Percentiles rank a stretch among this genome's conserved stretches.
These are phyloP conservation scores for Chaetomiaceae sp. DNA, from an alignment of 2,329 filamentous ascomycete species.

Conservation along the genomic window DNA sequence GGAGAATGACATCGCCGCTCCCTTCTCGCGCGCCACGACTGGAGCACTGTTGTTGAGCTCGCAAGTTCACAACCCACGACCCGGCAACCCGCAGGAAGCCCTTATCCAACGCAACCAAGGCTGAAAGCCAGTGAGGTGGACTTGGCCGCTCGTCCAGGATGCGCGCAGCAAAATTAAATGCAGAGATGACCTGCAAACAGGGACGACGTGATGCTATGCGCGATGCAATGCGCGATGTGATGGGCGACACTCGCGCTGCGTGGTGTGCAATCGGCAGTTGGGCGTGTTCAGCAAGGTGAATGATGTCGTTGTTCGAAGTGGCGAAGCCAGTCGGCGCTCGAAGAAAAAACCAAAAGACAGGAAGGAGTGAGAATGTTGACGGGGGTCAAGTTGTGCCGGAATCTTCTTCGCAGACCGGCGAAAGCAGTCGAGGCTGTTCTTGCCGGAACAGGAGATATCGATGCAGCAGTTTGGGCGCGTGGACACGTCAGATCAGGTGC, in stretches of 20 bases:
- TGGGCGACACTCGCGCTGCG: neutral
- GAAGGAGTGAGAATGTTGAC: neutral
- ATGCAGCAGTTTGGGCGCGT: conserved; percentile 5
- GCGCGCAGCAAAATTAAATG: no score
- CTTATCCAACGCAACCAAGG: no score
- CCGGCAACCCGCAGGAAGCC: no score
- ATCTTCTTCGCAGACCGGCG: neutral
- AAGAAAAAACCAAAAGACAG: no score
- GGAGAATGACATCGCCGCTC: conserved; percentile 51
- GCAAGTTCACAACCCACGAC: no score
- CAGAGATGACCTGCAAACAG: no score
- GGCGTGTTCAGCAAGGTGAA: neutral
- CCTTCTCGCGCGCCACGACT: neutral
- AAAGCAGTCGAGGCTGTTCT: neutral
- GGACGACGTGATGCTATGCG: no score
- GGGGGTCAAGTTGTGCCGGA: neutral
- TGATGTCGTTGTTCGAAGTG: conserved; percentile 5
- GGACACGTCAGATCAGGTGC: conserved; percentile 22
- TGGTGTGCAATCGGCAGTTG: neutral
- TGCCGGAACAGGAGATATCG: neutral
- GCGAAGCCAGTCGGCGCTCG: conserved; percentile 18
- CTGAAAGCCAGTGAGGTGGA: no score
- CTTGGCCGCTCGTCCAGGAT: no score
- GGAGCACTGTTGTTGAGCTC: no score
- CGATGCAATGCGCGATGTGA: no score